phyloP scores from a whole-genome alignment of 2,329 filamentous ascomycete genomes.

The Claviceps paspali region DNA sequence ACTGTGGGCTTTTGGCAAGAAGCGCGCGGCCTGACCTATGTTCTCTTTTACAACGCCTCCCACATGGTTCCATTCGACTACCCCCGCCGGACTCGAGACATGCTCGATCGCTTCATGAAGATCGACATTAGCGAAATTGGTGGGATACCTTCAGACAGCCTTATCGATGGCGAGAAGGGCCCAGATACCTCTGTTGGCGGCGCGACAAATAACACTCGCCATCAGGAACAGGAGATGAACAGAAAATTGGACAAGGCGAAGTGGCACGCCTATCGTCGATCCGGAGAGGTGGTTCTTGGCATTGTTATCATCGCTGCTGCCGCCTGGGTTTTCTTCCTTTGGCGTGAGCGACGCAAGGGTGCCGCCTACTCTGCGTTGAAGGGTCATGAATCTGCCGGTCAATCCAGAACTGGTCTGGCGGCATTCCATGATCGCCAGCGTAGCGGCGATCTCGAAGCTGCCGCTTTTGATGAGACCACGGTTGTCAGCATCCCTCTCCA shows the following conservation, averaged over 20 bases:
- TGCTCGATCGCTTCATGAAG: conserved; percentile 92
- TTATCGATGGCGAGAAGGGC: conserved; percentile 73
- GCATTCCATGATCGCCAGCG: conserved; percentile 31
- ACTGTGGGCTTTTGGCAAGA: conserved; percentile 84
- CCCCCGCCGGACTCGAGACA: conserved; percentile 73
- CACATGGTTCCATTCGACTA: conserved; percentile 98
- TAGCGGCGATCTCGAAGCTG: conserved; percentile 42
- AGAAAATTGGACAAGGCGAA: conserved; percentile 67
- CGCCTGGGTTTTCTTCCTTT: conserved; percentile 61
- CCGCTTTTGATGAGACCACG: conserved; percentile 51
- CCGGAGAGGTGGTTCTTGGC: conserved; percentile 70
- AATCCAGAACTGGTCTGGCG: conserved; percentile 25
- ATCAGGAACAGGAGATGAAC: conserved; percentile 38
- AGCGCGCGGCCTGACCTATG: conserved; percentile 88
- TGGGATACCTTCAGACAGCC: conserved; percentile 60
- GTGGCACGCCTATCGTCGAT: conserved; percentile 79
- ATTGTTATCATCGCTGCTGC: conserved; percentile 61
- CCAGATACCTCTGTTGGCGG: conserved; percentile 63
- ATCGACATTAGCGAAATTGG: conserved; percentile 86
- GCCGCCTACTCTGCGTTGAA: conserved; percentile 38
- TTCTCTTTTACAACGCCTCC: conserved; percentile 86
- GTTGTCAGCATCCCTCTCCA: conserved; percentile 43
- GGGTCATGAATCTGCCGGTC: conserved; percentile 20
- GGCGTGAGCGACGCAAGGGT: conserved; percentile 42
- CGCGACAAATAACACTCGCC: conserved; percentile 41